A percentile compares a stretch with the other conserved stretches of the same genome.
phyloP scores from a whole-genome alignment of 129 eudicot species.

The carrot (Daucus carota) region DH1_v3.0 NC_030384.2:38629501-38630000 shows the following conservation, averaged over 20 bases:
- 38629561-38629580: not conserved
- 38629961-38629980: slow-evolving; percentile 24
- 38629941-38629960: slow-evolving; percentile 39
- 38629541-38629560: not conserved
- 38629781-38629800: not conserved
- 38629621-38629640: too few species aligned
- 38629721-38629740: not conserved
- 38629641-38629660: too few species aligned
- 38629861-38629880: slow-evolving; percentile 27
- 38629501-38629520: too few species aligned
- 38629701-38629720: not conserved
- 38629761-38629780: not conserved
- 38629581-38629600: too few species aligned
- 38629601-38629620: too few species aligned
- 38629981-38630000: slow-evolving; percentile 25
- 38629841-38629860: slow-evolving; percentile 23
- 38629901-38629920: slow-evolving; percentile 23
- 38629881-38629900: slow-evolving; percentile 29
- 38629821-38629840: slow-evolving; percentile 15
- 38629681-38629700: not conserved
- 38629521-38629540: not conserved
- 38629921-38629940: slow-evolving; percentile 36
- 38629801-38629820: not conserved
- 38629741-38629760: not conserved
- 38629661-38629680: not conserved